phyloP scores from a whole-genome alignment of 768 basidiomycete genomes.

The Strobilomyces confusus region DNA sequence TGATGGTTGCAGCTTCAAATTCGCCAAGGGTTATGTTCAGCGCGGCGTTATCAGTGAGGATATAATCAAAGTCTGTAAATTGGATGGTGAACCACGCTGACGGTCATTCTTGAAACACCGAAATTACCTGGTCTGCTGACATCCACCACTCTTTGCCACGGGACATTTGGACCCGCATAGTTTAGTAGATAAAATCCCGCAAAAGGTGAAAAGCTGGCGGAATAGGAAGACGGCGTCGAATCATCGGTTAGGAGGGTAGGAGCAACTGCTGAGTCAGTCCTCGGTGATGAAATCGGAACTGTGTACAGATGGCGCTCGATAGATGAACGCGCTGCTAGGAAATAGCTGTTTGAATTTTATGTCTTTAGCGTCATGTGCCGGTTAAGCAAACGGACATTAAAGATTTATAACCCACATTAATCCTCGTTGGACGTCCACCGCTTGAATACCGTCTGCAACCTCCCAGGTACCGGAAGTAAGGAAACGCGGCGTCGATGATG shows the following conservation, averaged over 20 bases:
- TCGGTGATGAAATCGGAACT: conserved; percentile 58
- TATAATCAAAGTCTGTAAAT: conserved; percentile 53
- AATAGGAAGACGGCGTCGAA: conserved; percentile 52
- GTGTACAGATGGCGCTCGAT: conserved; percentile 83
- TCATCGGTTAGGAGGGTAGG: conserved; percentile 53
- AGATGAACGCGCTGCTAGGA: conserved; percentile 81
- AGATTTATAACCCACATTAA: conserved; percentile 56
- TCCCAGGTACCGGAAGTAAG: conserved; percentile 91
- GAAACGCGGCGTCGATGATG: conserved; percentile 66
- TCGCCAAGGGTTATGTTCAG: conserved; percentile 60
- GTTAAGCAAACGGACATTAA: conserved; percentile 30
- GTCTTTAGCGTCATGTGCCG: conserved; percentile 21
- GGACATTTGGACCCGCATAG: conserved; percentile 79
- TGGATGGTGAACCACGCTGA: not conserved
- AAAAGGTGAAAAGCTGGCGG: conserved; percentile 74
- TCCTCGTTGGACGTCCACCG: conserved; percentile 62
- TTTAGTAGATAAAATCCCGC: conserved; percentile 80
- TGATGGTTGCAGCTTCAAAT: conserved; percentile 70
- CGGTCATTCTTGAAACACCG: not conserved
- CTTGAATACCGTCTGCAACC: conserved; percentile 69
- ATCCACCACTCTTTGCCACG: conserved; percentile 80
- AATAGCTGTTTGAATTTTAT: conserved; percentile 60
- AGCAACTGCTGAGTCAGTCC: conserved; percentile 29
- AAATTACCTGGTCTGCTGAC: conserved; percentile 43
- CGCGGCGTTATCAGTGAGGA: conserved; percentile 65